These are phyloP conservation scores for Phaeomoniella chlamydospora DNA, from an alignment of 2,329 filamentous ascomycete species.

Conservation along the genomic window DNA sequence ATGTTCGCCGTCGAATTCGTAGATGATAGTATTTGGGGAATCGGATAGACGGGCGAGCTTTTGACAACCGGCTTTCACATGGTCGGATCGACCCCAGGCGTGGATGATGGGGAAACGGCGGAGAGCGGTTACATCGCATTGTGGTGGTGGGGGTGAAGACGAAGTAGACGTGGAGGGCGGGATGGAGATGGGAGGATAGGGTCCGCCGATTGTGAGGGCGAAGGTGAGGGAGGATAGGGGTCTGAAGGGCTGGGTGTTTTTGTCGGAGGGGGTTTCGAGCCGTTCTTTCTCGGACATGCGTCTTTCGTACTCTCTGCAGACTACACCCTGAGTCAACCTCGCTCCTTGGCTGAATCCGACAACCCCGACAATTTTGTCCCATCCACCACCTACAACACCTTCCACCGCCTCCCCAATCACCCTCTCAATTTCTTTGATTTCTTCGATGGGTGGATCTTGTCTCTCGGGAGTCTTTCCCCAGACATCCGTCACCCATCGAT, in stretches of 20 bases:
- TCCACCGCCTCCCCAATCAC: conserved; percentile 6
- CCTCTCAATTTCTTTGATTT: conserved; percentile 8
- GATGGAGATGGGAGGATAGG: conserved; percentile 11
- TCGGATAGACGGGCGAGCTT: conserved; percentile 8
- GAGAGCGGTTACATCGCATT: conserved; percentile 10
- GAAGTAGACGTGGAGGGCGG: conserved; percentile 3
- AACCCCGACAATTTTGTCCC: conserved; percentile 14
- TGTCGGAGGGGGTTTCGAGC: too few relatives aligned
- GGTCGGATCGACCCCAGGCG: conserved; percentile 12
- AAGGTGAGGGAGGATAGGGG: too few relatives aligned
- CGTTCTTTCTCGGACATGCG: conserved; percentile 2
- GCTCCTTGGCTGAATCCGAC: conserved; percentile 21
- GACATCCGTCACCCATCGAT: conserved; percentile 17
- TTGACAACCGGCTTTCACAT: conserved; percentile 10
- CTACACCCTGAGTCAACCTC: conserved; percentile 11
- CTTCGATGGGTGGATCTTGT: conserved; percentile 7
- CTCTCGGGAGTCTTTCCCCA: conserved; percentile 6
- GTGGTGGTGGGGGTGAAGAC: too few relatives aligned
- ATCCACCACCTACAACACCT: conserved; percentile 10
- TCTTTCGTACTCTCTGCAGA: conserved; percentile 13
- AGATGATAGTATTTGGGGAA: conserved; percentile 10
- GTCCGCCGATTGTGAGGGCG: conserved; percentile 11
- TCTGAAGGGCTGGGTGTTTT: conserved; percentile 4
- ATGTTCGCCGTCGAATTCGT: conserved; percentile 13
- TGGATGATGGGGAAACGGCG: conserved; percentile 11